A percentile compares a stretch with the other conserved stretches of the same genome.
Conservation (phyloP, 2,329 filamentous ascomycete genomes). For the Aureobasidium sp. region DNA sequence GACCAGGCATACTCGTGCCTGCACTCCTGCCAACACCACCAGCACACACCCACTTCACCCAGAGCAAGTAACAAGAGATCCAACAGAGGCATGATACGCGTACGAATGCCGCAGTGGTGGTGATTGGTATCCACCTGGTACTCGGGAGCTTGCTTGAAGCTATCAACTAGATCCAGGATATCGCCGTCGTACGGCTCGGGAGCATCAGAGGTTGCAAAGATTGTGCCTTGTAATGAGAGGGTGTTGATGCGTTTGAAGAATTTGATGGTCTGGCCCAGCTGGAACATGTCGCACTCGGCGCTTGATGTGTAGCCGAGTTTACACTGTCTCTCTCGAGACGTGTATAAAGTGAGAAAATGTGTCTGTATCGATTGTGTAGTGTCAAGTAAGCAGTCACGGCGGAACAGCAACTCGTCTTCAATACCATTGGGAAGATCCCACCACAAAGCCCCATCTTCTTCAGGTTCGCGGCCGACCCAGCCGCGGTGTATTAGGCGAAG, state of each 20-base stretch:
- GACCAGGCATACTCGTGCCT: constrained; percentile 36
- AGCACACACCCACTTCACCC: constrained; percentile 36
- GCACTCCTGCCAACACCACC: constrained; percentile 35
- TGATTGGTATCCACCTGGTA: constrained; percentile 71
- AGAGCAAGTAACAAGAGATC: constrained; percentile 49
- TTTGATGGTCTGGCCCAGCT: constrained; percentile 68
- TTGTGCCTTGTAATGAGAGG: constrained; percentile 43
- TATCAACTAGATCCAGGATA: constrained; percentile 50
- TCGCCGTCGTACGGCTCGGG: constrained; percentile 50
- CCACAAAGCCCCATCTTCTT: constrained; percentile 48
- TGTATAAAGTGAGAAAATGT: constrained; percentile 60
- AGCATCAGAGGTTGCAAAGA: constrained; percentile 29
- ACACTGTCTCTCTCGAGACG: constrained; percentile 60
- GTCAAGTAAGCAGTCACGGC: constrained; percentile 58
- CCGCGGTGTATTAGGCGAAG: constrained; percentile 59
- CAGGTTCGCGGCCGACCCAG: constrained; percentile 46
- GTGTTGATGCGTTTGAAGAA: constrained; percentile 58
- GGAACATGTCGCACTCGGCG: constrained; percentile 65
- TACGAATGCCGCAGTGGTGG: constrained; percentile 62
- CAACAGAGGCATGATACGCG: constrained; percentile 55
- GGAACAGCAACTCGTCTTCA: constrained; percentile 60
- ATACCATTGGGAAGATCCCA: constrained; percentile 63
- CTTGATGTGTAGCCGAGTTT: constrained; percentile 67
- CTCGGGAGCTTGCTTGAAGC: constrained; percentile 56
- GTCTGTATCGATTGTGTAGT: constrained; percentile 61